Evolutionary conservation across 2,329 filamentous ascomycete genomes (phyloP).

Genomic region (Sclerotinia nivalis): DNA sequence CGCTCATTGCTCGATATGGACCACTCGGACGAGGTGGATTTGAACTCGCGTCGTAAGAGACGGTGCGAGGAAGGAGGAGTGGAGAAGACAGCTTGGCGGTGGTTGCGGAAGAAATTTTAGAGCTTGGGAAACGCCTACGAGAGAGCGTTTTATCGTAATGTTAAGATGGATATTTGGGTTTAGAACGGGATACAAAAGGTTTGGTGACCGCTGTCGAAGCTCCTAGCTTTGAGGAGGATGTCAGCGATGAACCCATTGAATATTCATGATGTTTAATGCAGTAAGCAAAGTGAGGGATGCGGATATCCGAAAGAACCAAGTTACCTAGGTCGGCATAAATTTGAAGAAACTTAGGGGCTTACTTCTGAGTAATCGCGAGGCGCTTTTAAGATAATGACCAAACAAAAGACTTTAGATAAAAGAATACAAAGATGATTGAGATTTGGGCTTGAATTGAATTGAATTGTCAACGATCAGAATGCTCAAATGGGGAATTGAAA

Average conservation of each 20-base stretch:
- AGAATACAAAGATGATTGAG: neutral
- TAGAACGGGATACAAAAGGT: neutral
- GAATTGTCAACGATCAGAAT: neutral
- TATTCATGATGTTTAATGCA: neutral
- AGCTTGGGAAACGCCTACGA: constrained; percentile 30
- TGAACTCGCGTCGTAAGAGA: constrained; percentile 85
- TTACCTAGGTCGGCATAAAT: neutral
- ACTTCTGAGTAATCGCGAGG: constrained; percentile 2
- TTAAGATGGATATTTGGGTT: neutral
- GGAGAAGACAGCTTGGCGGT: constrained; percentile 96
- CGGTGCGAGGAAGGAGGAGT: constrained; percentile 82
- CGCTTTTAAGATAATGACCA: neutral
- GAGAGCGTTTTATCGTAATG: constrained; percentile 32
- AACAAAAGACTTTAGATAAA: constrained; percentile 8
- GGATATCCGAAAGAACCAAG: neutral
- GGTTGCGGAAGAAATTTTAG: constrained; percentile 49
- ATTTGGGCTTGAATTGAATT: neutral
- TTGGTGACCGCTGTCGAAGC: neutral
- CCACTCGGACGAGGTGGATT: constrained; percentile 65
- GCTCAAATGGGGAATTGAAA: neutral
- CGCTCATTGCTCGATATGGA: constrained; percentile 53
- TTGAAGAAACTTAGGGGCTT: constrained; percentile 14
- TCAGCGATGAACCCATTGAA: constrained; percentile 23
- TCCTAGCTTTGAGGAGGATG: constrained; percentile 6
- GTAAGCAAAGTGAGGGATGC: constrained; percentile 12